Conservation (phyloP, 352 stramenopile species). For the Phytopythium litorale region DNA sequence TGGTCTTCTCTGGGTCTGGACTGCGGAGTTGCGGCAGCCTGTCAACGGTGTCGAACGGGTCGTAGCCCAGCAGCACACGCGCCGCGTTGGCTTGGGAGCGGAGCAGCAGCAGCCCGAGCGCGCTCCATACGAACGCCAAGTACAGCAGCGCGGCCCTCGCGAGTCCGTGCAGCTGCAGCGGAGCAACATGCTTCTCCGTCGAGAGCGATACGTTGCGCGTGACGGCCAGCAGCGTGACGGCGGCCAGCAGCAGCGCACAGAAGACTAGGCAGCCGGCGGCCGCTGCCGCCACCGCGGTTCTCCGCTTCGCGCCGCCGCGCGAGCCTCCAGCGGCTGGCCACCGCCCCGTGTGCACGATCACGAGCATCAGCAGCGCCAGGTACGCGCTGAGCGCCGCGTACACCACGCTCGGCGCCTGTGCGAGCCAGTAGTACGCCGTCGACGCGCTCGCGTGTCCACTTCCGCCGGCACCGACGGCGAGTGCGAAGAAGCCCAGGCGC, state of each 20-base stretch:
- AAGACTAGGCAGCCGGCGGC: conserved; percentile 4
- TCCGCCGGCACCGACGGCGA: background rate
- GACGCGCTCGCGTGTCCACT: background rate
- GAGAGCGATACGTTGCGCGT: background rate
- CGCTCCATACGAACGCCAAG: conserved; percentile 18
- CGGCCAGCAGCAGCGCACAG: conserved; percentile 9
- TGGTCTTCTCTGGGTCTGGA: background rate
- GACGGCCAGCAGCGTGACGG: conserved; percentile 15
- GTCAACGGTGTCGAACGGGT: conserved; percentile 7
- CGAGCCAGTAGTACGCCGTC: conserved; percentile 24
- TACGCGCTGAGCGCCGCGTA: conserved; percentile 23
- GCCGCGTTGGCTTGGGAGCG: conserved; percentile 16
- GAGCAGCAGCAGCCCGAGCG: conserved; percentile 19
- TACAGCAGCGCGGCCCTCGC: conserved; percentile 21
- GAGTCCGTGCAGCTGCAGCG: conserved; percentile 3
- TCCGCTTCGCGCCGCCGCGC: background rate
- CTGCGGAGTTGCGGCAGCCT: background rate
- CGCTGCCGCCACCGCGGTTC: background rate
- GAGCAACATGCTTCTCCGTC: background rate
- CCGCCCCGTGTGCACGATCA: conserved; percentile 14
- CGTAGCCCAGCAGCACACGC: conserved; percentile 16
- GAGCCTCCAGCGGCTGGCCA: conserved; percentile 11
- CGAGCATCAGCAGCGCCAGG: conserved; percentile 28
- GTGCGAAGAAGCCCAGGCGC: conserved; percentile 17
- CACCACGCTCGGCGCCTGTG: conserved; percentile 28